phyloP scores from a whole-genome alignment of 1,139 yeast genomes.

The Debaryomyces psychrophilus region DNA sequence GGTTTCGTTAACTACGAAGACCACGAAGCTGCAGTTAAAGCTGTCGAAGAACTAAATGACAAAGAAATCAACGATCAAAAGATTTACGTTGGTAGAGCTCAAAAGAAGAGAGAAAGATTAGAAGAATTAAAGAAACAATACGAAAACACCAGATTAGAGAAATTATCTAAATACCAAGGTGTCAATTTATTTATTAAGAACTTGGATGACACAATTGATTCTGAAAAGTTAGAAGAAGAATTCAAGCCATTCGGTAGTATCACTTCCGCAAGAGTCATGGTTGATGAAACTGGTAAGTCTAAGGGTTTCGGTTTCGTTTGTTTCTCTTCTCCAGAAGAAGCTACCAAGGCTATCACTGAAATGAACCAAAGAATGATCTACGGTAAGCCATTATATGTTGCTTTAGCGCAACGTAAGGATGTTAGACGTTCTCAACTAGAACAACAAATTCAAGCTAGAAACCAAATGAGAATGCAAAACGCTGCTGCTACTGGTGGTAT shows the following conservation, averaged over 20 bases:
- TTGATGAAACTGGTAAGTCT: constrained; percentile 91
- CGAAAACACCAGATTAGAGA: constrained; percentile 91
- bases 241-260: constrained; percentile 92
- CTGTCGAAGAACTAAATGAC: constrained; percentile 92
- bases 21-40: constrained; percentile 87
- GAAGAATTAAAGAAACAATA: constrained; percentile 96
- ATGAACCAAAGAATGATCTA: constrained; percentile 97
- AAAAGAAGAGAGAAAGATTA: constrained; percentile 96
- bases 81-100: constrained; percentile 97
- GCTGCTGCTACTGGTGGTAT: constrained; percentile 85
- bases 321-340: constrained; percentile 97
- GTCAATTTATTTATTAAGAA: constrained; percentile 96
- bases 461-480: constrained; percentile 98
- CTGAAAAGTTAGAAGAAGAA: constrained; percentile 89
- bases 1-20: constrained; percentile 91
- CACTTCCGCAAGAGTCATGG: constrained; percentile 96
- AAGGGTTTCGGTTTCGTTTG: constrained; percentile 99
- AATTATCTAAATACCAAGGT: constrained; percentile 94
- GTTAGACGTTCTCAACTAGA: constrained; percentile 96
- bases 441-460: constrained; percentile 98
- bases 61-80: constrained; percentile 81
- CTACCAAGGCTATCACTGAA: constrained; percentile 97
- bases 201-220: constrained; percentile 91
- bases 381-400: constrained; percentile 97
- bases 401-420: constrained; percentile 98